Base-by-base conservation (phyloP, 805 yeast species). In the Starmera caribaea region DNA sequence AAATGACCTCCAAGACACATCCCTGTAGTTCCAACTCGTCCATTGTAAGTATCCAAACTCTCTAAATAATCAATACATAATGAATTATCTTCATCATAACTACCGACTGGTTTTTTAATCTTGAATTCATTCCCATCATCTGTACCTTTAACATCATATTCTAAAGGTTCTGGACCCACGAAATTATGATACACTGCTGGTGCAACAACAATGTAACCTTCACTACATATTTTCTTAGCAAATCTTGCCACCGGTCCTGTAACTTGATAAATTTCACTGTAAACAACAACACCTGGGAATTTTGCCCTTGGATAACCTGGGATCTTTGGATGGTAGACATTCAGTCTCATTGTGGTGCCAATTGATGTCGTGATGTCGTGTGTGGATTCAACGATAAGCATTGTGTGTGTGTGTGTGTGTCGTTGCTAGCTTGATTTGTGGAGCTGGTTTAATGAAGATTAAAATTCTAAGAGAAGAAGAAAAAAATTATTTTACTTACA, bases 1-100 rank as follows among this genome's bases (percentile, higher is more conserved):
- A 82, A 63, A 55, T 83, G 92, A 1, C 92, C 94, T 16, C 92
- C 92, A 30, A 83, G 71, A 57, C 94, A 84, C 92, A 84, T 84
- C 15, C 92, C 94, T 3, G 90, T 81, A 35, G 88, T 80, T 30
- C 92, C 92, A 48, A 81, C 73, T 42, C 69, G 73, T 33, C 89
- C 89, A 45, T 73, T 77, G 55, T 82, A 82, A 10, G 86, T 80
- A 1, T 69, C 63, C 46, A 83, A 65, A 2, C 70, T 49, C 36
- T 58, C 58, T 41, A 83, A 65, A 52, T 81, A 76, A 53, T 81
- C 86, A 50, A 82, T 68, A 14, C 83, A 68, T 41, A 81, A 59
- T 38, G 59, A 68, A 53, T 71, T 76, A 58, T 83, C 94, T 52
- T 82, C 90, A 51, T 83, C 92, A 54, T 84, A 84, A 4, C 87